Evolutionary conservation across 441 rosid genomes (phyloP), one percentile per base, ranked within the genome.

Genomic region (Corymbia calophylla): DNA sequence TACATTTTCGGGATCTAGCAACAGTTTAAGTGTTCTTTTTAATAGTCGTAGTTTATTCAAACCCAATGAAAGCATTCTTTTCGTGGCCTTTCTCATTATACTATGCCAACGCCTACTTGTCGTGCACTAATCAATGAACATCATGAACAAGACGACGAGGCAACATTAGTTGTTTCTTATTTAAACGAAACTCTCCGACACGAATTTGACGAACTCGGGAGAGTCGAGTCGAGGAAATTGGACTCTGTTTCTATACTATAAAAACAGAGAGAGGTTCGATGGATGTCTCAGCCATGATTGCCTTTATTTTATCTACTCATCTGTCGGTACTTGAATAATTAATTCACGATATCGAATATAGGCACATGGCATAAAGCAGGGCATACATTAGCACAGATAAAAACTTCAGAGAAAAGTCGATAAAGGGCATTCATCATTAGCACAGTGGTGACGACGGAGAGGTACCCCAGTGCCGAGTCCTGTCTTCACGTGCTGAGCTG

Each of bases 401-500:
- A 60, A 60, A 60, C 31, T 27, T 60, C 15, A 27, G 31, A 60
- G 66, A 60, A 60, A 27, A 60, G 10, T 27, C 9, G 66, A 66
- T 31, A n/a, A 66, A 66, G 39, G 73, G 3, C 39, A 66, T 66
- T 66, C 73, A 66, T 66, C 16, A 66, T 66, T 66, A 66, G 73
- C 73, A 31, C 35, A 66, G 21, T 66, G 39, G 73, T 19, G 73
- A n/a, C 18, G 32, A 66, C 18, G 21, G 2, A 31, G 21, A 31
- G 23, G 25, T 54, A 25, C 25, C 44, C 44, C 44, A 39, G 86
- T 80, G 11, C 31, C 64, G 5, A 47, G 85, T n/a, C 81, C 88
- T 47, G 86, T 88, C 68, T 91, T 91, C 90, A 44, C 90, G 58
- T 91, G 91, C 29, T 9, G 29, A 9, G 39, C 86, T 88, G 64